A percentile compares a stretch with the other conserved stretches of the same genome.
These are phyloP conservation scores for Gymnopus androsaceus DNA, from an alignment of 1,284 basidiomycete species.

Conservation along the genomic window DNA sequence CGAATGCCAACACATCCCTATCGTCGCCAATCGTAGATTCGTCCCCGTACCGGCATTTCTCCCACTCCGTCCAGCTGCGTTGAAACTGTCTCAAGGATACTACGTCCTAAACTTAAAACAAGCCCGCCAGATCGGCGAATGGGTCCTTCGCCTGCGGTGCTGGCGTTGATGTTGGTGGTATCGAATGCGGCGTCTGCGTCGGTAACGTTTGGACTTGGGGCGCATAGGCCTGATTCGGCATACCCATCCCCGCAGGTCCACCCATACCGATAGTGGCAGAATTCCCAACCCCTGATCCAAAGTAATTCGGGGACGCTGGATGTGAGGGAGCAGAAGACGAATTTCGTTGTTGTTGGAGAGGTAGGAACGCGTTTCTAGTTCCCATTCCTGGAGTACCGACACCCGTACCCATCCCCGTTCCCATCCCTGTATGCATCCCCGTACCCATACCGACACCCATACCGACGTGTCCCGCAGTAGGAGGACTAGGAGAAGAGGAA, in stretches of 20 bases:
- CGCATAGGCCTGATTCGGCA: neutral
- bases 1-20: too few relatives aligned
- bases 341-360: too few relatives aligned
- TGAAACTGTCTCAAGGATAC: too few relatives aligned
- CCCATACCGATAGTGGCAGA: too few relatives aligned
- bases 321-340: too few relatives aligned
- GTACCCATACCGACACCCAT: constrained; percentile 28
- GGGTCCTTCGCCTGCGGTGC: constrained; percentile 59
- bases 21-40: too few relatives aligned
- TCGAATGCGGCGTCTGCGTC: constrained; percentile 18
- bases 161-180: constrained; percentile 5
- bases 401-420: constrained; percentile 12
- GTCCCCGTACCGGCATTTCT: too few relatives aligned
- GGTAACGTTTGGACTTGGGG: neutral
- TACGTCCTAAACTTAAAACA: constrained; percentile 60
- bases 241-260: neutral
- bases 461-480: constrained; percentile 13
- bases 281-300: constrained; percentile 3
- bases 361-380: too few relatives aligned
- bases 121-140: constrained; percentile 74
- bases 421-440: constrained; percentile 12
- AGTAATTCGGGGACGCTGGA: too few relatives aligned
- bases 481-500: neutral
- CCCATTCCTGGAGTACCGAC: too few relatives aligned
- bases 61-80: too few relatives aligned